phyloP scores from a whole-genome alignment of 805 yeast species.

The Cyberlindnera americana region DNA sequence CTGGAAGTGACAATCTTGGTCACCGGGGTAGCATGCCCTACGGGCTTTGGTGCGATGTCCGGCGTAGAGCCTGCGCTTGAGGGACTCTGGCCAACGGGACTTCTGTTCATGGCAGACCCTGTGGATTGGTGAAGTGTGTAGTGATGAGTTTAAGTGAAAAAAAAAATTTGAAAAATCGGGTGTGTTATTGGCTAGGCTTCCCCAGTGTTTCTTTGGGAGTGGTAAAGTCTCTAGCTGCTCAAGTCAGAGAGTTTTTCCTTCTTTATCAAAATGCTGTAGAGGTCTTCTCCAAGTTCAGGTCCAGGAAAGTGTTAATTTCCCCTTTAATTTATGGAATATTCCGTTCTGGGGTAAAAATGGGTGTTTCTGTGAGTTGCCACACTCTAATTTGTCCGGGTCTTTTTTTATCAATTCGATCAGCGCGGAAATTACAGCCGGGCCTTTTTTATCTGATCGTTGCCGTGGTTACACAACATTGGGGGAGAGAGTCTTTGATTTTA shows the following conservation, averaged over 20 bases:
- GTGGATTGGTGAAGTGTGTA: background rate
- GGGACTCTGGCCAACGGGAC: constrained; percentile 14
- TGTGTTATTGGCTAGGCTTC: constrained; percentile 6
- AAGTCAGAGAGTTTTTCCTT: no score
- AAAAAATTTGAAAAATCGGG: constrained; percentile 14
- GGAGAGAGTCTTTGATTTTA: background rate
- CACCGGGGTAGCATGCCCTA: constrained; percentile 16
- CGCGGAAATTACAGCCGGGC: constrained; percentile 4
- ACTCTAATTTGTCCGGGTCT: background rate
- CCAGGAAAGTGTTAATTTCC: no score
- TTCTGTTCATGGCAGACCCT: constrained; percentile 2
- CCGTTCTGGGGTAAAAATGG: no score
- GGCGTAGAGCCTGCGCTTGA: constrained; percentile 15
- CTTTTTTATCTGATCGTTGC: background rate
- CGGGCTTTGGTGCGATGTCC: constrained; percentile 24
- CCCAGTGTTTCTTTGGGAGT: background rate
- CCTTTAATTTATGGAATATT: no score
- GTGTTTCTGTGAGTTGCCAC: background rate
- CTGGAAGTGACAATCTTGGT: constrained; percentile 61
- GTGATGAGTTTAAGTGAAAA: background rate
- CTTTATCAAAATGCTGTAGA: no score
- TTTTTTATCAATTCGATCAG: constrained; percentile 20
- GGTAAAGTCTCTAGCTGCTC: no score
- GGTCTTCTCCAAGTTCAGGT: no score
- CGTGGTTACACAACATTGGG: no score